phyloP scores from a whole-genome alignment of 2,329 filamentous ascomycete species.

The Neonectria punicea region DNA sequence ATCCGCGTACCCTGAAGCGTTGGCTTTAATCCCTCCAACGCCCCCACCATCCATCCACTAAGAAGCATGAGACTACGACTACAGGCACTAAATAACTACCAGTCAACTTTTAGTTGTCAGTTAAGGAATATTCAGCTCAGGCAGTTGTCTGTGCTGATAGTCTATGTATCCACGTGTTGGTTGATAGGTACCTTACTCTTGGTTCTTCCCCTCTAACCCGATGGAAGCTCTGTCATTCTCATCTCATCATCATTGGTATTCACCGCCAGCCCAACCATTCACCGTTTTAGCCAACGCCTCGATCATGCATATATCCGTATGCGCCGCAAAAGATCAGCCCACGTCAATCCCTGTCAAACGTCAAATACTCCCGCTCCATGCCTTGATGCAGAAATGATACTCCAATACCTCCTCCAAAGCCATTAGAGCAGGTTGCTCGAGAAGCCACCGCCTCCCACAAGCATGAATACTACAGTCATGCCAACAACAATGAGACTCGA shows the following conservation, averaged over 20 bases:
- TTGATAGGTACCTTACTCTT: neutral
- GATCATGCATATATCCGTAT: neutral
- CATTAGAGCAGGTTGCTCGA: constrained; percentile 24
- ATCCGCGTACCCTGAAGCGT: constrained; percentile 16
- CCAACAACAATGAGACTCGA: constrained; percentile 29
- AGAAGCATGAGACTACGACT: neutral
- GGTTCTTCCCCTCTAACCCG: neutral
- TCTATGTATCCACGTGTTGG: neutral
- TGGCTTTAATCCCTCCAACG: constrained; percentile 4
- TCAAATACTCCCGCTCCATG: constrained; percentile 34
- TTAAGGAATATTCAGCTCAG: neutral
- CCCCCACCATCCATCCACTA: neutral
- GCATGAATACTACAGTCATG: constrained; percentile 36
- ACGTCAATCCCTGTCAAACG: constrained; percentile 22
- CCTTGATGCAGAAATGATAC: constrained; percentile 19
- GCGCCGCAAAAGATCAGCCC: constrained; percentile 21
- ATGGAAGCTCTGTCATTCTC: constrained; percentile 6
- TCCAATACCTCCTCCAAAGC: constrained; percentile 8
- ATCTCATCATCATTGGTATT: constrained; percentile 24
- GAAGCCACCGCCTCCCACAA: constrained; percentile 36
- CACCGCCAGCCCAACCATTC: constrained; percentile 4
- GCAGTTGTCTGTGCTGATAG: neutral
- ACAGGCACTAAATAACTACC: neutral
- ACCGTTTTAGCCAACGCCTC: constrained; percentile 13
- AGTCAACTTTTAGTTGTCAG: neutral